These are phyloP conservation scores for Aspergillus sp. DNA, from an alignment of 2,329 filamentous ascomycete species.

Conservation along the genomic window DNA sequence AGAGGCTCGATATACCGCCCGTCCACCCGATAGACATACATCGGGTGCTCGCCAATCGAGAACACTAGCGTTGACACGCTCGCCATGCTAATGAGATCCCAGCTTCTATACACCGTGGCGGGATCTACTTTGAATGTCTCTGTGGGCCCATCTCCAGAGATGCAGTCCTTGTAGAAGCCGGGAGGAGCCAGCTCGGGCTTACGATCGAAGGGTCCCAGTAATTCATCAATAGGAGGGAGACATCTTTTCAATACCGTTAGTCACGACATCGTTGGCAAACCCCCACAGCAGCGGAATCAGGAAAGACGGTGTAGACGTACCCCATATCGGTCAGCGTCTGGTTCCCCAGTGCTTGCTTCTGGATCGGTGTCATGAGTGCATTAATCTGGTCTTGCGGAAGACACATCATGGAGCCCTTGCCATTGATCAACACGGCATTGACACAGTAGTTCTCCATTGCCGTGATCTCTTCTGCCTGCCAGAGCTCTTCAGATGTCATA, in stretches of 20 bases:
- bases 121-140: conserved; percentile 35
- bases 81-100: conserved; percentile 39
- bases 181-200: conserved; percentile 18
- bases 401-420: conserved; percentile 44
- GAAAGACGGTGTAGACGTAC: no score
- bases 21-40: conserved; percentile 47
- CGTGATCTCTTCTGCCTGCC: conserved; percentile 26
- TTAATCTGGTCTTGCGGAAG: conserved; percentile 24
- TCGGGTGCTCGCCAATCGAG: conserved; percentile 46
- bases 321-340: conserved; percentile 26
- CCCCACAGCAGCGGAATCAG: no score
- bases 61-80: conserved; percentile 32
- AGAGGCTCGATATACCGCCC: conserved; percentile 45
- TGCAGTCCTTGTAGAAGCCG: conserved; percentile 24
- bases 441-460: conserved; percentile 53
- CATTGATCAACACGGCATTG: conserved; percentile 62
- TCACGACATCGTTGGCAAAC: no score
- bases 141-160: conserved; percentile 21
- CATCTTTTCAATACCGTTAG: no score
- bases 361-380: conserved; percentile 29
- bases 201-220: conserved; percentile 6
- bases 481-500: conserved; percentile 50
- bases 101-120: conserved; percentile 32
- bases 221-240: conserved; percentile 18
- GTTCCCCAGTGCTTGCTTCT: conserved; percentile 17